Evolutionary conservation across 1,284 basidiomycete species (phyloP).

Genomic region (Paramarasmius palmivorus): DNA sequence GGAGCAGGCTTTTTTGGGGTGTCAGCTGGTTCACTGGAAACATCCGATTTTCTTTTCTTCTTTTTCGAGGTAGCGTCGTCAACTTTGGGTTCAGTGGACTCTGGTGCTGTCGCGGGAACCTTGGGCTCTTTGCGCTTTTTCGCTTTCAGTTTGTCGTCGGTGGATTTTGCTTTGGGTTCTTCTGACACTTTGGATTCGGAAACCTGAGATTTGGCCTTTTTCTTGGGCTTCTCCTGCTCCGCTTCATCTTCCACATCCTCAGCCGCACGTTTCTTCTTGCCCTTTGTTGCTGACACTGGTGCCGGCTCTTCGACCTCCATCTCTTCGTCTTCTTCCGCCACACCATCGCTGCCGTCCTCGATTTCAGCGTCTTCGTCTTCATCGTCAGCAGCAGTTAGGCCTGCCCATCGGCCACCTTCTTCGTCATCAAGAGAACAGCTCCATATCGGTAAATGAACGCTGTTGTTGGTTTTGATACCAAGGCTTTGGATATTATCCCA

Average conservation of each 20-base stretch:
- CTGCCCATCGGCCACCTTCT: constrained; percentile 65
- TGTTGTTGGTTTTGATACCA: constrained; percentile 89
- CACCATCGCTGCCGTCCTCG: constrained; percentile 29
- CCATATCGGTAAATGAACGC: constrained; percentile 91
- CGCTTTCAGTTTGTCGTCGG: constrained; percentile 1
- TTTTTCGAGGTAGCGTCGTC: not conserved
- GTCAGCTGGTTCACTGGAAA: not conserved
- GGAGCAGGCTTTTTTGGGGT: not conserved
- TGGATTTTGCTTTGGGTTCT: not conserved
- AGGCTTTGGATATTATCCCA: constrained; percentile 94
- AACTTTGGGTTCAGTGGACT: not conserved
- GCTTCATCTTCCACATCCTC: constrained; percentile 17
- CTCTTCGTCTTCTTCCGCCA: constrained; percentile 25
- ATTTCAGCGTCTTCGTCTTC: constrained; percentile 28
- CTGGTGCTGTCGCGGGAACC: constrained; percentile 8
- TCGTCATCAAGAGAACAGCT: constrained; percentile 66
- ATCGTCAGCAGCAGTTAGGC: constrained; percentile 39
- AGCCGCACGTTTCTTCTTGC: constrained; percentile 15
- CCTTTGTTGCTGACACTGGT: constrained; percentile 26
- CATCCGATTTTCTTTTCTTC: constrained; percentile 6
- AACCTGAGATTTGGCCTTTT: constrained; percentile 32
- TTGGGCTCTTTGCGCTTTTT: constrained; percentile 22
- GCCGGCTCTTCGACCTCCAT: constrained; percentile 7
- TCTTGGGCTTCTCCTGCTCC: constrained; percentile 30
- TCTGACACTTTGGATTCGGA: constrained; percentile 8